Conservation (phyloP, 441 rosid genomes). For the Gossypium laxum region DNA sequence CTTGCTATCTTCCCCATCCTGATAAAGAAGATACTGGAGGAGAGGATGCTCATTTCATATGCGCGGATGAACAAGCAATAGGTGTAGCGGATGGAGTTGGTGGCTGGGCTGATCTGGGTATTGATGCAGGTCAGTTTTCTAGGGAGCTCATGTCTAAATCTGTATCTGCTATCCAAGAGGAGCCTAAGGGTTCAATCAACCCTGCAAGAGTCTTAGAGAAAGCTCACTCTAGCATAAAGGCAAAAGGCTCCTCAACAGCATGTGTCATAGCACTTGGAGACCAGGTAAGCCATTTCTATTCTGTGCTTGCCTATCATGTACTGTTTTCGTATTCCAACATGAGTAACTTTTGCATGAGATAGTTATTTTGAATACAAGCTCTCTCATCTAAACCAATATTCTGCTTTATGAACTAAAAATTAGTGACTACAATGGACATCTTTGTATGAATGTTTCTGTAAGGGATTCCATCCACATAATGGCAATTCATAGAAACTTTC, state of each 20-base stretch:
- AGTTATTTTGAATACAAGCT: background rate
- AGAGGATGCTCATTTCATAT: constrained; percentile 82
- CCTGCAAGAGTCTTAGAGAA: constrained; percentile 74
- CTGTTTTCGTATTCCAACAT: background rate
- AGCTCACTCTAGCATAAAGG: constrained; percentile 68
- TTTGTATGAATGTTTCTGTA: background rate
- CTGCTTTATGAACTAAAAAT: background rate
- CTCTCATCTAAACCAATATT: background rate
- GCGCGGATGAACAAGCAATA: constrained; percentile 63
- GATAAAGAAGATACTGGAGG: constrained; percentile 88
- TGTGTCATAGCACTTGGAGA: constrained; percentile 70
- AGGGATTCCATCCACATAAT: background rate
- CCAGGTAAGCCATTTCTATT: constrained; percentile 31
- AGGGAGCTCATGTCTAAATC: constrained; percentile 83
- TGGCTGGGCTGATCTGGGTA: constrained; percentile 86
- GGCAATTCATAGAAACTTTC: background rate
- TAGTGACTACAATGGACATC: background rate
- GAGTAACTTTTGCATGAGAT: background rate
- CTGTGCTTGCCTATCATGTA: background rate
- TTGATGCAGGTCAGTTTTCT: constrained; percentile 66
- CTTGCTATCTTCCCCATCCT: constrained; percentile 84
- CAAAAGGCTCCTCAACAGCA: constrained; percentile 81
- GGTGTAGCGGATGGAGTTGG: constrained; percentile 96
- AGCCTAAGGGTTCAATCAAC: constrained; percentile 69
- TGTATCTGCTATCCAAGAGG: constrained; percentile 59